Evolutionary conservation across 1,284 basidiomycete species (phyloP), one percentile per base, ranked within the genome.

Genomic region (Heterobasidion parviporum): DNA sequence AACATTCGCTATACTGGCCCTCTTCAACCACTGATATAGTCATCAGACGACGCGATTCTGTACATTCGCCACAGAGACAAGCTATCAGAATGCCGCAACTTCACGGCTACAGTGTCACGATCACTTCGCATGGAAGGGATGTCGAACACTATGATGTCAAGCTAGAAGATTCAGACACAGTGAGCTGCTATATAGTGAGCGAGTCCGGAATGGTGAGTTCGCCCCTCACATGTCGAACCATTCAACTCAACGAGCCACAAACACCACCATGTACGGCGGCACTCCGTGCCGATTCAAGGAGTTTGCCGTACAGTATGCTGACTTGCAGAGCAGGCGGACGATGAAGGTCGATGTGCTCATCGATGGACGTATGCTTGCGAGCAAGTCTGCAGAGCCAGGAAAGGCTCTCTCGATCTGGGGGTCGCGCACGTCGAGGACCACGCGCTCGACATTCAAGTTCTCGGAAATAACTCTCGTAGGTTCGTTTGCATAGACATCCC

Each of bases 111-210:
- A n/a, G 38, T 10, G 38, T 41, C 38, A n/a, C 38, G 12, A n/a
- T 41, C n/a, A 41, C 38, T n/a, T 12, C 12, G 10, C 38, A 41
- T n/a, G 38, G 38, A n/a, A 41, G 38, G n/a, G 38, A 41, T 3
- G 38, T 41, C 2, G 38, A 41, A 5, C 38, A 41, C 38, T n/a
- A 41, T 6, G 38, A 41, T 41, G 38, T 41, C 3, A 41, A 41
- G 38, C 38, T 10, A 5, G 38, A 41, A 41, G 7, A n/a, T 41
- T 3, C 38, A n/a, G 6, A 41, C 38, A 12, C 12, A 10, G 35
- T 51, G 33, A 51, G 50, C 34, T 53, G 52, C 20, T 53, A 18
- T 18, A 53, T 53, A 16, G 35, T 38, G 9, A 53, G 52, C 41
- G 52, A 53, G 33, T 35, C 38, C 9, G 52, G 52, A 14, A 53